Evolutionary conservation across 192 early-diverging fungal species (phyloP).

Genomic region (Entrophospora sp.): DNA sequence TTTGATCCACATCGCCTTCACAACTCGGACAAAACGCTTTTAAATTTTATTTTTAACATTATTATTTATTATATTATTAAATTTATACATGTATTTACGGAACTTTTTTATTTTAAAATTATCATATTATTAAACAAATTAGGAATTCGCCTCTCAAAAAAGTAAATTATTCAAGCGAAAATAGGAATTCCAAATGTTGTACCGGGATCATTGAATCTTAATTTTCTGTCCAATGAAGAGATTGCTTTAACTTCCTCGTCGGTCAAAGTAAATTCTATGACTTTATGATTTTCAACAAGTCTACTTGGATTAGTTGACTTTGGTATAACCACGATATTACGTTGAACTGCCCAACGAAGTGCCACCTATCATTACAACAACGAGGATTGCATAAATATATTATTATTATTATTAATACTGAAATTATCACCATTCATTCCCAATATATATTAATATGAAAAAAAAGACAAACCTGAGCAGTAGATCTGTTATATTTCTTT

Average conservation of each 20-base stretch:
- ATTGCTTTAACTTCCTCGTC: conserved; percentile 40
- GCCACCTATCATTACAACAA: conserved; percentile 27
- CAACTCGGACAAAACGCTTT: too few species aligned
- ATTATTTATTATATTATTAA: too few species aligned
- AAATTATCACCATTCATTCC: neutral
- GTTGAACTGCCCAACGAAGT: too few species aligned
- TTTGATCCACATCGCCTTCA: too few species aligned
- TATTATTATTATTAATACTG: neutral
- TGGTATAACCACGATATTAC: conserved; percentile 57
- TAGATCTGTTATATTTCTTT: conserved; percentile 35
- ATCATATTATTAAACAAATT: too few species aligned
- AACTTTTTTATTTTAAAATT: too few species aligned
- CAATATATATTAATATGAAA: too few species aligned
- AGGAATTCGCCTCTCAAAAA: too few species aligned
- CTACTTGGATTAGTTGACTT: conserved; percentile 48
- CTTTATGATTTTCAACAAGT: conserved; percentile 46
- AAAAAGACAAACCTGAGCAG: conserved; percentile 55
- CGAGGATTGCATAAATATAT: neutral
- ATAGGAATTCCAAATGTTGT: conserved; percentile 30
- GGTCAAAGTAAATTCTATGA: conserved; percentile 35
- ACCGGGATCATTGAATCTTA: conserved; percentile 41
- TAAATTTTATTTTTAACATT: too few species aligned
- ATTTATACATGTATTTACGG: too few species aligned
- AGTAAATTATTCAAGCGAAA: too few species aligned
- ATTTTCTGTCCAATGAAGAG: conserved; percentile 29